Conservation (phyloP, 1,284 basidiomycete species). For the Marasmius sp. region DNA sequence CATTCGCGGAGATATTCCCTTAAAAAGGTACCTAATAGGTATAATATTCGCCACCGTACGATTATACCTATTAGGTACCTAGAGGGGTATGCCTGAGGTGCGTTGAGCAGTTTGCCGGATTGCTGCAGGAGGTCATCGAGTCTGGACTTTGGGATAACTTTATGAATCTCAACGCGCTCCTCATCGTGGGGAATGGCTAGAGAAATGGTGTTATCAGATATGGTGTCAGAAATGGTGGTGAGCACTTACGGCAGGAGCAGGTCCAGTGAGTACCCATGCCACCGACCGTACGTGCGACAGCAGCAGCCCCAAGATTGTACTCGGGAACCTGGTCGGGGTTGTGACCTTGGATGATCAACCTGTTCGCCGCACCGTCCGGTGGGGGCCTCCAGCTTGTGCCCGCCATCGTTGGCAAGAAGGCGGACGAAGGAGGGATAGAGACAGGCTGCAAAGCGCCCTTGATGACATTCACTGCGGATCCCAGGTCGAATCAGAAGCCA, state of each 20-base stretch:
- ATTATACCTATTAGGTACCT: no score
- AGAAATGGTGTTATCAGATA: no score
- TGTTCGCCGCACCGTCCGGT: not conserved
- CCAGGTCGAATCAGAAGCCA: not conserved
- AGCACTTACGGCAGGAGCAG: conserved; percentile 5
- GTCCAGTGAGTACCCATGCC: conserved; percentile 32
- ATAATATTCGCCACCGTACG: no score
- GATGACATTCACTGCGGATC: conserved; percentile 3
- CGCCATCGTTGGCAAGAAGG: not conserved
- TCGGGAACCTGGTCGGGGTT: conserved; percentile 1
- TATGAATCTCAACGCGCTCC: not conserved
- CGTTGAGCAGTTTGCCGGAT: conserved; percentile 1
- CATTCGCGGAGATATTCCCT: no score
- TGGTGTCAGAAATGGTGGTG: not conserved
- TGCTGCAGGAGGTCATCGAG: not conserved
- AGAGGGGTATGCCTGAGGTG: no score
- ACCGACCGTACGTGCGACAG: conserved; percentile 31
- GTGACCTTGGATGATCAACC: not conserved
- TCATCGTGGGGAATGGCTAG: conserved; percentile 7
- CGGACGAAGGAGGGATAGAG: not conserved
- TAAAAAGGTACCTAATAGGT: no score
- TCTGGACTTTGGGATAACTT: no score
- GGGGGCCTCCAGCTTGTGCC: conserved; percentile 3
- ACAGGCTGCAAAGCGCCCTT: conserved; percentile 4
- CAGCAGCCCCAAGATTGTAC: conserved; percentile 4